Conservation (phyloP, 129 eudicot species). For the Solidago caesia region DNA sequence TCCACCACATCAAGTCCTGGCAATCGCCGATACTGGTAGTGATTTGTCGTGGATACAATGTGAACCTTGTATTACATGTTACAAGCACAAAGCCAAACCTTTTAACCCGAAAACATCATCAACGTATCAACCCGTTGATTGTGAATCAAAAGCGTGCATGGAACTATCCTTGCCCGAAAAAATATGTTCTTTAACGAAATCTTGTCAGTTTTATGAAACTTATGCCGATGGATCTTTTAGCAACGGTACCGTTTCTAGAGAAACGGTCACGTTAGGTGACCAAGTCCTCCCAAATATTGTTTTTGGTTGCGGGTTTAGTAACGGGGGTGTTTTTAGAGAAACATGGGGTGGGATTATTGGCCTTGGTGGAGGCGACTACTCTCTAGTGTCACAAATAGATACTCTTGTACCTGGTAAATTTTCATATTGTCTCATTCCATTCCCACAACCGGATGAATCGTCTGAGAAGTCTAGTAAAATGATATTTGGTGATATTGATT, state of each 20-base stretch:
- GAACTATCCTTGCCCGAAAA: neutral
- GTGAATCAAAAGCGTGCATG: conserved; percentile 16
- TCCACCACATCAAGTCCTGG: conserved; percentile 31
- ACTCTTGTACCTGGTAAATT: conserved; percentile 15
- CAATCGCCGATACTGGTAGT: conserved; percentile 39
- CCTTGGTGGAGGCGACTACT: conserved; percentile 39
- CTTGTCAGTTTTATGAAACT: conserved; percentile 23
- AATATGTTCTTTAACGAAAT: neutral
- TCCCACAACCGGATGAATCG: neutral
- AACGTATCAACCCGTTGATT: conserved; percentile 24
- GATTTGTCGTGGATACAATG: conserved; percentile 43
- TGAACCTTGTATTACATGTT: conserved; percentile 37
- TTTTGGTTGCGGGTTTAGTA: conserved; percentile 35
- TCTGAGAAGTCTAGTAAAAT: conserved; percentile 35
- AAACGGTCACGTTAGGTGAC: conserved; percentile 29
- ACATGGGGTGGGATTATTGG: conserved; percentile 33
- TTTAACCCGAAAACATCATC: conserved; percentile 39
- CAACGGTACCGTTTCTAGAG: conserved; percentile 29
- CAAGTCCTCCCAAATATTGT: conserved; percentile 1
- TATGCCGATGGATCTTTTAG: conserved; percentile 37
- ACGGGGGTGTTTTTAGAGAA: conserved; percentile 9
- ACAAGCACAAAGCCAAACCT: conserved; percentile 19
- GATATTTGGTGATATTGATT: conserved; percentile 31
- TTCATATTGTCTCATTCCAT: conserved; percentile 37
- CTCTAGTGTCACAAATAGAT: conserved; percentile 34